Evolutionary conservation across 208 protist genomes (phyloP).

Genomic region (Trypanosoma avium): DNA sequence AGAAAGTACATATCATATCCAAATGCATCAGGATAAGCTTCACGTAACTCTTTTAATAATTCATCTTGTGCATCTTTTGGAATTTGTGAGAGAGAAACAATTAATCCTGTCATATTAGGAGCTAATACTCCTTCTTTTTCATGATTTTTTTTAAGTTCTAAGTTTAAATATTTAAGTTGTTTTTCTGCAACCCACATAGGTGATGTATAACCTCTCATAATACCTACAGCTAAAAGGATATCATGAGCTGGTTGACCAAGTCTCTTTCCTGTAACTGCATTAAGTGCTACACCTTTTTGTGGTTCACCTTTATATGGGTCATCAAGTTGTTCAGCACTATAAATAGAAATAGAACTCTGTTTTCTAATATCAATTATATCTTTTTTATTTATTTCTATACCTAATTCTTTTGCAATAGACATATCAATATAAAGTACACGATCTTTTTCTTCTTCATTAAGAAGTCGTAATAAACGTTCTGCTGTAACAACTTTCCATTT

Average conservation of each 20-base stretch:
- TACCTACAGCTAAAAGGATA: slow-evolving; percentile 78
- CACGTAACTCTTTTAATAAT: slow-evolving; percentile 60
- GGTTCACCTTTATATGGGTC: slow-evolving; percentile 89
- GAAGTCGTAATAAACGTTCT: slow-evolving; percentile 59
- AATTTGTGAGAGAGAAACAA: slow-evolving; percentile 68
- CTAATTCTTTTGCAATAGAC: slow-evolving; percentile 45
- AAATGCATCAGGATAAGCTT: slow-evolving; percentile 59
- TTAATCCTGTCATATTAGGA: slow-evolving; percentile 81
- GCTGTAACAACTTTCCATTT: slow-evolving; percentile 86
- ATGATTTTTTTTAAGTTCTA: slow-evolving; percentile 45
- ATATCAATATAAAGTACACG: slow-evolving; percentile 81
- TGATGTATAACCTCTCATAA: slow-evolving; percentile 85
- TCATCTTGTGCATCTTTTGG: slow-evolving; percentile 35
- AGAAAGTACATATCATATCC: slow-evolving; percentile 77
- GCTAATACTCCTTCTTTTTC: slow-evolving; percentile 50
- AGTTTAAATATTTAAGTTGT: slow-evolving; percentile 83
- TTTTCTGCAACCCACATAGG: slow-evolving; percentile 84
- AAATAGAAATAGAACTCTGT: slow-evolving; percentile 76
- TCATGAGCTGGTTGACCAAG: slow-evolving; percentile 87
- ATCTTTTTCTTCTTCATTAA: slow-evolving; percentile 75
- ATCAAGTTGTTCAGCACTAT: slow-evolving; percentile 83
- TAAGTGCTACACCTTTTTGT: slow-evolving; percentile 73
- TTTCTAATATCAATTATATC: slow-evolving; percentile 71
- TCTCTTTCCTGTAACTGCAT: slow-evolving; percentile 85
- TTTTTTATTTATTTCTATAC: slow-evolving; percentile 49